Conservation (phyloP, 495 filamentous ascomycete species). For the Neurospora sp. region DNA sequence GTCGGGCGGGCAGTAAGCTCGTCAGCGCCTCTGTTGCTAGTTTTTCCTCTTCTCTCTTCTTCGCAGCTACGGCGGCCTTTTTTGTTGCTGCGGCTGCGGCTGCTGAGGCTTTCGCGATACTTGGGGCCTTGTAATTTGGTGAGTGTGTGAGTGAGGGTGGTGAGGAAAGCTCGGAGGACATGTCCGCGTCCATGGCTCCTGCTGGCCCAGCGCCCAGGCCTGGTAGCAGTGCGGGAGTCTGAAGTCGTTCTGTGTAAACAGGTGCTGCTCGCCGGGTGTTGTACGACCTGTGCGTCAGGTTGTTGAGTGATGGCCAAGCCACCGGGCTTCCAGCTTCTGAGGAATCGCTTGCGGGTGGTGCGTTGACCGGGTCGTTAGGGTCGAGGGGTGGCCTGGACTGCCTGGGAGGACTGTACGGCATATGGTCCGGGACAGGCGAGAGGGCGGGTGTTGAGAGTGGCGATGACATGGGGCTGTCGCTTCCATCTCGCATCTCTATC, state of each 20-base stretch:
- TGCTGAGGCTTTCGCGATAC: slow-evolving; percentile 9
- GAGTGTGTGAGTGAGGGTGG: slow-evolving; percentile 43
- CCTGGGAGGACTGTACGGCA: slow-evolving; percentile 11
- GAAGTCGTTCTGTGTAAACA: slow-evolving; percentile 8
- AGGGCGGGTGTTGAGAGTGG: slow-evolving; percentile 14
- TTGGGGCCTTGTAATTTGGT: slow-evolving; percentile 26
- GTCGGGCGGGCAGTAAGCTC: slow-evolving; percentile 29
- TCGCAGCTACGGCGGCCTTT: slow-evolving; percentile 9
- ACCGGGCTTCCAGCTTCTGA: slow-evolving; percentile 25
- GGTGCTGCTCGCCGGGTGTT: slow-evolving; percentile 10
- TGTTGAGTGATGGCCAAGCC: slow-evolving; percentile 30
- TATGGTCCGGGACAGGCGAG: background rate
- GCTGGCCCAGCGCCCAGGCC: background rate
- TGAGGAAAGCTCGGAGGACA: slow-evolving; percentile 33
- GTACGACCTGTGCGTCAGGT: slow-evolving; percentile 26
- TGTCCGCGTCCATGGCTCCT: slow-evolving; percentile 10
- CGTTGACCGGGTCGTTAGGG: slow-evolving; percentile 31
- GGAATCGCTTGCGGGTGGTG: slow-evolving; percentile 33
- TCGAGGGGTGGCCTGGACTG: slow-evolving; percentile 4
- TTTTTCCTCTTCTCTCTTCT: slow-evolving; percentile 16
- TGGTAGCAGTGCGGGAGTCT: slow-evolving; percentile 16
- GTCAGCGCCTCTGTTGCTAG: slow-evolving; percentile 35
- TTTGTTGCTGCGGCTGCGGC: slow-evolving; percentile 11
- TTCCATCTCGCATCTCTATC: slow-evolving; percentile 17
- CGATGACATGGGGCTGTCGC: slow-evolving; percentile 4